Conservation (phyloP, 2,329 filamentous ascomycete genomes). For the Helicocarpus griseus region DNA sequence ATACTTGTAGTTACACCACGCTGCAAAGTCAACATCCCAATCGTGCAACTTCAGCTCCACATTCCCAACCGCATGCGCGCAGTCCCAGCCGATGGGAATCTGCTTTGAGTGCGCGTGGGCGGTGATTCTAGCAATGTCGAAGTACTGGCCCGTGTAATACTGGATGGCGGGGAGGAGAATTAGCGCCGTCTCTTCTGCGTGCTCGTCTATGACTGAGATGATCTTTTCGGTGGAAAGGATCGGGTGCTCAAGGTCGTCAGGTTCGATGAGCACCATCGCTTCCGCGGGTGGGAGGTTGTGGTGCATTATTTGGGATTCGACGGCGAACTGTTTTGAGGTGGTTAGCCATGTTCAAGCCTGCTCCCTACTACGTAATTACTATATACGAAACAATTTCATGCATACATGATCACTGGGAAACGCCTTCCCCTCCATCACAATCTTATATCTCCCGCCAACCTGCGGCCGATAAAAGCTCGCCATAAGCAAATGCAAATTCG, state of each 20-base stretch:
- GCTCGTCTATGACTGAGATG: conserved; percentile 60
- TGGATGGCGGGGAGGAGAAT: conserved; percentile 79
- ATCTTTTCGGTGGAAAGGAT: conserved; percentile 63
- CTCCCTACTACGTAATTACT: too few species aligned
- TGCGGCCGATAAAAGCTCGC: conserved; percentile 72
- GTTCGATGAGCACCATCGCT: conserved; percentile 66
- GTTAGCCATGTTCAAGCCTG: too few species aligned
- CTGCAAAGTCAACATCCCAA: conserved; percentile 86
- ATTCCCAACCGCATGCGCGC: conserved; percentile 79
- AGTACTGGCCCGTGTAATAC: conserved; percentile 83
- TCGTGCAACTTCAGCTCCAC: conserved; percentile 70
- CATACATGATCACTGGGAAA: conserved; percentile 77
- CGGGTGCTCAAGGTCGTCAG: conserved; percentile 42
- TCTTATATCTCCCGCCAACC: conserved; percentile 55
- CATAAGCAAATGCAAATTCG: conserved; percentile 73
- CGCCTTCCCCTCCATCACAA: conserved; percentile 81
- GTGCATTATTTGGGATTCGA: conserved; percentile 68
- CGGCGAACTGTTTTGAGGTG: conserved; percentile 55
- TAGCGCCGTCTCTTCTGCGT: conserved; percentile 63
- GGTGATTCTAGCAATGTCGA: conserved; percentile 75
- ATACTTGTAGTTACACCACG: conserved; percentile 94
- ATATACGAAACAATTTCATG: too few species aligned
- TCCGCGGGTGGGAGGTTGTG: conserved; percentile 57
- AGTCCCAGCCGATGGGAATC: conserved; percentile 74
- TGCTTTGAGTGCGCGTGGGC: conserved; percentile 61